Base-by-base conservation (phyloP, 805 yeast genomes). In the Monosporozyma yasuniensis region DNA sequence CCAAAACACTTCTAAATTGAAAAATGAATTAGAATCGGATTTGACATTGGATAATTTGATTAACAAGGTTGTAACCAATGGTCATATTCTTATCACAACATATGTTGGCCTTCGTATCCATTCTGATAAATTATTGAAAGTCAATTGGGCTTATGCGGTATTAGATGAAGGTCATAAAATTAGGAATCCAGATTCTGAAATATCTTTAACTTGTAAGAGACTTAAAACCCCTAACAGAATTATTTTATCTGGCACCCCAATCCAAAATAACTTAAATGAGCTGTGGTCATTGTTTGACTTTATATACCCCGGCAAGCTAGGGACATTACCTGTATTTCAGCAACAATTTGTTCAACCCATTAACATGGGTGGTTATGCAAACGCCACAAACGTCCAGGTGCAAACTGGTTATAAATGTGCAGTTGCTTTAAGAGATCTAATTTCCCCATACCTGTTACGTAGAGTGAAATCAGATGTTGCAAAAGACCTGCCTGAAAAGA, bases 401-500 rank as follows among this genome's bases (percentile, higher is more conserved):
- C 97, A 91, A 62, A 83, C 97, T 1, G 96, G 97, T 1, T 90
- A 87, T 62, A 88, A 88, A 63, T 93, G 98, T 70, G 99, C 99
- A 0, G 93, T 90, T 4, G 83, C 91, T 2, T 69, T 93, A 47
- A 73, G 96, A 47, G 96, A 93, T 58, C 68, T 91, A 56, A 87
- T 93, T 10, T 80, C 96, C 3, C 99, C 99, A 0, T 93, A 89
- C 64, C 68, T 93, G 48, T 68, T 93, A 45, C 72, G 99, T 55
- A 72, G 99, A 46, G 81, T 93, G 65, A 93, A 93, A 64, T 79
- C 83, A 10, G 99, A 93, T 62, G 99, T 93, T 19, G 99, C 99
- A 0, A 83, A 87, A 50, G 99, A 93, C 62, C 67, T 93, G 44
- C 99, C 99, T 0, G 80, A 88, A 53, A 93, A 93, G 67, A 83